These are phyloP conservation scores for Cadophora gregata DNA, from an alignment of 2,329 filamentous ascomycete species.

Conservation along the genomic window DNA sequence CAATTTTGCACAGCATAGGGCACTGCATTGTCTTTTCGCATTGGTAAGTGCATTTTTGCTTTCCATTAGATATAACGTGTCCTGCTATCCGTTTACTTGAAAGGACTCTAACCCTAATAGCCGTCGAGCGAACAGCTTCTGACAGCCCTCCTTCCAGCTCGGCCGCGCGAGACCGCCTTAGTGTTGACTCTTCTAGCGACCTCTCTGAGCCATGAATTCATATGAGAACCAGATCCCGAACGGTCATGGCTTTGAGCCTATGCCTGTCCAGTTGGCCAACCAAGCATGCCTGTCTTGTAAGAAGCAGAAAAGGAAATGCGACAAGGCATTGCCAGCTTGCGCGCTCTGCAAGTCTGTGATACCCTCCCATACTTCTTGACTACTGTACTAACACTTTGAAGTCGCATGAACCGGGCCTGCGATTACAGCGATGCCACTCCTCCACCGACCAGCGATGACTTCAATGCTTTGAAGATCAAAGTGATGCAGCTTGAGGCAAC, in stretches of 20 bases:
- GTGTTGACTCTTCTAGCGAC: neutral
- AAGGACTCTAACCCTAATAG: neutral
- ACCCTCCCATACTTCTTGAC: neutral
- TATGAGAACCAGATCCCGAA: slow-evolving; percentile 7
- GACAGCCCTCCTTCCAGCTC: neutral
- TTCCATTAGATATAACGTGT: neutral
- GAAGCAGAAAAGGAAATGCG: slow-evolving; percentile 58
- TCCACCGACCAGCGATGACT: slow-evolving; percentile 49
- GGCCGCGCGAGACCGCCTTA: slow-evolving; percentile 16
- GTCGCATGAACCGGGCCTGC: slow-evolving; percentile 49
- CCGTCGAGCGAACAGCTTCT: neutral
- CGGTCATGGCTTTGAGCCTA: slow-evolving; percentile 6
- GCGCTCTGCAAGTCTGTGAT: slow-evolving; percentile 48
- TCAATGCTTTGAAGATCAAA: slow-evolving; percentile 47
- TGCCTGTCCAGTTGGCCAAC: slow-evolving; percentile 36
- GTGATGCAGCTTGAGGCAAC: slow-evolving; percentile 49
- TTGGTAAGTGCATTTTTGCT: neutral
- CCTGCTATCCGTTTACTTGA: neutral
- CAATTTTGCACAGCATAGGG: neutral
- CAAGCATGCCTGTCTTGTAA: slow-evolving; percentile 53
- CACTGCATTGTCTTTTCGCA: neutral
- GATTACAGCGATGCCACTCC: slow-evolving; percentile 49
- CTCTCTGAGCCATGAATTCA: slow-evolving; percentile 1
- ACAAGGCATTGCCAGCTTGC: slow-evolving; percentile 56
- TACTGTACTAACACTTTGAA: neutral